Base-by-base conservation (phyloP, 2,329 filamentous ascomycete species). In the Aspergillus sp. region DNA sequence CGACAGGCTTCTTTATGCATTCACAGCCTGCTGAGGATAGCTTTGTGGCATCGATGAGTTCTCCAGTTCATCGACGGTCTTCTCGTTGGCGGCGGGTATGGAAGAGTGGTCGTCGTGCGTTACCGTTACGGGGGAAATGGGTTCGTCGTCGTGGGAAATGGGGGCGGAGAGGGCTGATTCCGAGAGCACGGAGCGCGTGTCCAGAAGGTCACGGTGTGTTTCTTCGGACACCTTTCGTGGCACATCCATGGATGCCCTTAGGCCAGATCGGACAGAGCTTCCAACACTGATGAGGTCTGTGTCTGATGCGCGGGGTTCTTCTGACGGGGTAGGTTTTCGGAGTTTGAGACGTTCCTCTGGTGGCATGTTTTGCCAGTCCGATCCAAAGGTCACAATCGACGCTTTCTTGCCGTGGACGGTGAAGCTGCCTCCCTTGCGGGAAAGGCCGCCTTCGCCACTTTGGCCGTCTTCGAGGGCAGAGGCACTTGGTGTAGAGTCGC, bases 381-480 rank as follows among this genome's bases (percentile, higher is more conserved):
- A 88, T 8, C 93, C 93, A 74, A 99, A 96, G n/a, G 92, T 96
- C 68, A 99, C 92, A 59, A 99, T 91, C 1, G 93, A 97, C 3
- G 95, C 95, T 77, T 99, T 98, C 81, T 98, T 99, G 63, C 95
- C 94, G 72, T 99, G 95, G 4, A 99, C 89, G 4, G 95, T 96
- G 76, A 99, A 99, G 70, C 92, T 96, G 5, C 92, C 92, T 13
- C 91, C 87, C 13, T 90, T 90, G 52, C 95, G 88, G 7, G 90
- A 83, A 13, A 99, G 83, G 11, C 90, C 88, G 68, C 92, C 90
- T 81, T 79, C 85, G 70, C 62, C 60, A 19, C 65, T 76, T 72
- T 71, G 75, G 53, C 71, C 80, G 19, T 86, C 85, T 38, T 87
- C 85, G 11, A 77, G 78, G 48, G 83, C 78, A 17, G 82, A 81